These are phyloP conservation scores for Chlorella sorokiniana DNA, from an alignment of 139 green algal species.

Conservation along the genomic window DNA sequence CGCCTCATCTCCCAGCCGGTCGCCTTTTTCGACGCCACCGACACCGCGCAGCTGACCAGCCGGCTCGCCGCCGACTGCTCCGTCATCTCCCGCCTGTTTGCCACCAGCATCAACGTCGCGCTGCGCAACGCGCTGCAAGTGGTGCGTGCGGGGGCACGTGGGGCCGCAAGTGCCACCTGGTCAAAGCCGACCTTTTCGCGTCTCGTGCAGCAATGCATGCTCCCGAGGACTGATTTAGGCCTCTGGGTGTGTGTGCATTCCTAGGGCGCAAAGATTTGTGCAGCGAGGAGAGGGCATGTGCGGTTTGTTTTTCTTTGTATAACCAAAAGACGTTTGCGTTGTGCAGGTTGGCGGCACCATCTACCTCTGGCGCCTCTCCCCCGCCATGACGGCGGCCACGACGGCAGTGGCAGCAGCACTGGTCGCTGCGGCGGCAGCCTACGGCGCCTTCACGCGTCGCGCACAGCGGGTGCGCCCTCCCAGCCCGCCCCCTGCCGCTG, in stretches of 20 bases:
- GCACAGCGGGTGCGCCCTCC: conserved; percentile 49
- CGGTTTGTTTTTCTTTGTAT: too few relatives aligned
- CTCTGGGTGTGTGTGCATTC: not conserved
- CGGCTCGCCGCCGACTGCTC: conserved; percentile 73
- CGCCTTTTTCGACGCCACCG: conserved; percentile 57
- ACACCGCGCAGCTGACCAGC: conserved; percentile 66
- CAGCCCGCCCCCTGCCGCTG: too few relatives aligned
- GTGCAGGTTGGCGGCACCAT: conserved; percentile 52
- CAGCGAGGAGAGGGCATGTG: too few relatives aligned
- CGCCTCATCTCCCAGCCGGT: conserved; percentile 51
- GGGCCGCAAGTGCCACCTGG: too few relatives aligned
- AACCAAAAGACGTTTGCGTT: not conserved
- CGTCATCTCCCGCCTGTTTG: conserved; percentile 70
- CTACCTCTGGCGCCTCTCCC: conserved; percentile 76
- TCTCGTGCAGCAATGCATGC: too few relatives aligned
- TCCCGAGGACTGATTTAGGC: too few relatives aligned
- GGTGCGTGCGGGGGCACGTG: not conserved
- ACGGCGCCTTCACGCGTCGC: conserved; percentile 64
- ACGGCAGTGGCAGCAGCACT: conserved; percentile 58
- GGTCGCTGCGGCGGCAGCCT: conserved; percentile 66
- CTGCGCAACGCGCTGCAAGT: conserved; percentile 78
- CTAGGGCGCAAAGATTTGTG: too few relatives aligned
- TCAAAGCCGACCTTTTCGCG: too few relatives aligned
- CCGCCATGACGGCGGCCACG: conserved; percentile 58
- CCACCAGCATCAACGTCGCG: conserved; percentile 85